Evolutionary conservation across 805 yeast species (phyloP), one percentile per base, ranked within the genome.

Genomic region (Komagataella mondaviorum): DNA sequence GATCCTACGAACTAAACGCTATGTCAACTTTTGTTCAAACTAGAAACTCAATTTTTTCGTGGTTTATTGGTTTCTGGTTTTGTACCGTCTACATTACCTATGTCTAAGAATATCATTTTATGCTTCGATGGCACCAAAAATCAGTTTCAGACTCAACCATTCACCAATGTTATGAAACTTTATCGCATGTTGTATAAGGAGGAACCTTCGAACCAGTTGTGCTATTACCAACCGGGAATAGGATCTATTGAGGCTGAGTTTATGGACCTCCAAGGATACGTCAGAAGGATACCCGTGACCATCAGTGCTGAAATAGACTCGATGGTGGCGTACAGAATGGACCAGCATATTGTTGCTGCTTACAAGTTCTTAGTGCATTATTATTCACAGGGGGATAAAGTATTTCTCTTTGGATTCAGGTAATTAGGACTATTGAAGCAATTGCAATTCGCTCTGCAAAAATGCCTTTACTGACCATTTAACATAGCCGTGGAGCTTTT

Each of bases 161-260:
- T 72, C 51, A 71, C 84, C 1, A 81, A 79, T 56, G 75, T 77
- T 1, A 60, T 81, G 47, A 77, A 76, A 56, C 53, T 80, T 12
- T 81, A 72, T 59, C 67, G 75, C 46, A 64, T 80, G 63, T 58
- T 81, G 39, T 30, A 10, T 14, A 79, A 76, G 12, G 77, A 74
- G 52, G 70, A 69, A 47, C 62, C 65, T 22, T 59, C 66, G 2
- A 49, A 55, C 6, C 85, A 80, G 56, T 55, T 76, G 44, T 80
- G 85, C 57, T 81, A 81, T 57, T 81, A 81, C 57, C 86, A 81
- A 57, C 83, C 87, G 1, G 88, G 88, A 0, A 73, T 83, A 23
- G 88, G 88, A 0, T 64, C 70, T 3, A 73, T 78, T 54, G 63
- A 67, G 16, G 68, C 73, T 8, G 76, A 74, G 8, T 60, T 63